Evolutionary conservation across 2,329 filamentous ascomycete species (phyloP).

Genomic region (Dothistroma pini): DNA sequence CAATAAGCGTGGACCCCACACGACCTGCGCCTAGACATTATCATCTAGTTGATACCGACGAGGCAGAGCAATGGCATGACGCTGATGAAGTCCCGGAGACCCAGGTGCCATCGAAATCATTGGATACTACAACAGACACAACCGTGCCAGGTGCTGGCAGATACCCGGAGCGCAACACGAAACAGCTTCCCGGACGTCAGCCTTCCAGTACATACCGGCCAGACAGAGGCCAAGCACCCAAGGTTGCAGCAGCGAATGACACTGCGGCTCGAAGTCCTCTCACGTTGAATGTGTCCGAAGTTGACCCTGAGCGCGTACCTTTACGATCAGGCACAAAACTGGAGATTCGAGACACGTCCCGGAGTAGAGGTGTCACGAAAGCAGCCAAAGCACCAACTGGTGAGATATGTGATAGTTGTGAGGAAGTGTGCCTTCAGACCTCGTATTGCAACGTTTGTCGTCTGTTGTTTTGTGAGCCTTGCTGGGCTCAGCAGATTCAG

Average conservation of each 20-base stretch:
- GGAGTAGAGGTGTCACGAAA: not conserved
- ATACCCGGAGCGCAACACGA: not conserved
- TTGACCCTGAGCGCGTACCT: not conserved
- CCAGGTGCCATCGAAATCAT: not conserved
- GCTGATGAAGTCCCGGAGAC: not conserved
- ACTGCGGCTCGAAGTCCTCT: not conserved
- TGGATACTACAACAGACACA: not conserved
- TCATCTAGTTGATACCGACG: not conserved
- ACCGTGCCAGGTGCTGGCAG: not conserved
- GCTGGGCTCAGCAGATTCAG: conserved; percentile 3
- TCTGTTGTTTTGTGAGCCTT: conserved; percentile 2
- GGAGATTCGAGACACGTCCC: not conserved
- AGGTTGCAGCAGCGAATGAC: not conserved
- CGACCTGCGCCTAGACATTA: not conserved
- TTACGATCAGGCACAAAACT: not conserved
- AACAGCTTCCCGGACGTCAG: not conserved
- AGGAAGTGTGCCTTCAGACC: not conserved
- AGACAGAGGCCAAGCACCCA: not conserved
- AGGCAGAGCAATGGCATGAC: not conserved
- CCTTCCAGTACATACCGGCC: not conserved
- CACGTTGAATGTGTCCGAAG: not conserved
- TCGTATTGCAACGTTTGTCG: conserved; percentile 10
- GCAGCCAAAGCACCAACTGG: not conserved
- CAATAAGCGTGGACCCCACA: no score
- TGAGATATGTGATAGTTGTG: conserved; percentile 2